Evolutionary conservation across 2,329 filamentous ascomycete genomes (phyloP).

Genomic region (Fusarium sp.): DNA sequence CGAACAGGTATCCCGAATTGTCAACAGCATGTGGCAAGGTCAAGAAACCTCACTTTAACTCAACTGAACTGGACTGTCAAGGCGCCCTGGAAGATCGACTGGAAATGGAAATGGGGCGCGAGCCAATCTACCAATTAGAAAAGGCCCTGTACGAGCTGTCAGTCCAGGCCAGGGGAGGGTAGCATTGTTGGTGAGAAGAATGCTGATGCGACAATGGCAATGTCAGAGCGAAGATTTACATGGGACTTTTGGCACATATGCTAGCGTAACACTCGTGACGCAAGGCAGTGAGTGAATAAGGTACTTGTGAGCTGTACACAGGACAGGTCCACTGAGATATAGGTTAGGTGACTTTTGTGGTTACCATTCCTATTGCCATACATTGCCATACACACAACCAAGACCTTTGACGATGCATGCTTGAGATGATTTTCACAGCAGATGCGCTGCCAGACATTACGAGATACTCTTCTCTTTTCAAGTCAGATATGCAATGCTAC

Average conservation of each 20-base stretch:
- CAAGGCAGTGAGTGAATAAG: not conserved
- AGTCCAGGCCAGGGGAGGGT: constrained; percentile 8
- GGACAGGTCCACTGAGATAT: not conserved
- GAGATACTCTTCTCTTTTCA: not conserved
- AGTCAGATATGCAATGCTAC: not conserved
- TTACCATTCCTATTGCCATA: not conserved
- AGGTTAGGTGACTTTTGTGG: not conserved
- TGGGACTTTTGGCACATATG: not conserved
- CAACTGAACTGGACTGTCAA: not conserved
- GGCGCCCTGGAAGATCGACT: constrained; percentile 7
- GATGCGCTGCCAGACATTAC: not conserved
- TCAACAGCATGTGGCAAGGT: constrained; percentile 14
- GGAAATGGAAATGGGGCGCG: not conserved
- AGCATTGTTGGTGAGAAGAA: constrained; percentile 6
- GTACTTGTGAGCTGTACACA: not conserved
- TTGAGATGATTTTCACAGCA: not conserved
- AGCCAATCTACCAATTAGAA: constrained; percentile 1
- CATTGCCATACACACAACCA: not conserved
- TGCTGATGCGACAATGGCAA: not conserved
- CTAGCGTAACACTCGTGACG: constrained; percentile 1
- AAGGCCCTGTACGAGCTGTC: constrained; percentile 2
- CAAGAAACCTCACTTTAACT: not conserved
- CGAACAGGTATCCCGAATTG: constrained; percentile 29
- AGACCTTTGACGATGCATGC: not conserved
- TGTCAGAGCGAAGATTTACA: not conserved